A percentile compares a stretch with the other conserved stretches of the same genome.
Evolutionary conservation across 805 yeast genomes (phyloP).

Genomic region (Metschnikowia amazonensis): DNA sequence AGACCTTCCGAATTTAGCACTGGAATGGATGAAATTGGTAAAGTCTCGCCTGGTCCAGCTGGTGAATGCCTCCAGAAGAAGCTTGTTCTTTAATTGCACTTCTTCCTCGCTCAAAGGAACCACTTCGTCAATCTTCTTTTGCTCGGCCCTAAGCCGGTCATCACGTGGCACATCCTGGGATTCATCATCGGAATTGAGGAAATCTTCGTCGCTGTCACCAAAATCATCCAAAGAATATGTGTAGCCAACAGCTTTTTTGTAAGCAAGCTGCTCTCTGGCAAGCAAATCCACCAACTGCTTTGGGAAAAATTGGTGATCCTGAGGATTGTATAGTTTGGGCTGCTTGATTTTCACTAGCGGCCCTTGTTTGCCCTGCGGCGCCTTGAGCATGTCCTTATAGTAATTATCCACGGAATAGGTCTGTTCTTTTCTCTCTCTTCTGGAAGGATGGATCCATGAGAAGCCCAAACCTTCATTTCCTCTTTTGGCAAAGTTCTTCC

Average conservation of each 20-base stretch:
- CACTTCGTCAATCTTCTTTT: conserved; percentile 50
- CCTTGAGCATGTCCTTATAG: conserved; percentile 61
- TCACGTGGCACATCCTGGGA: conserved; percentile 38
- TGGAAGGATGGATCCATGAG: conserved; percentile 71
- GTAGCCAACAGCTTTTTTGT: conserved; percentile 56
- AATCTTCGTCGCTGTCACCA: conserved; percentile 52
- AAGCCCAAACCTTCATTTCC: conserved; percentile 34
- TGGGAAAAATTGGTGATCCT: conserved; percentile 74
- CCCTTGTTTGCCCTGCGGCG: conserved; percentile 20
- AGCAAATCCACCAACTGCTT: conserved; percentile 48
- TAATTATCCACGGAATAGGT: conserved; percentile 74
- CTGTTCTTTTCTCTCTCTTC: conserved; percentile 74
- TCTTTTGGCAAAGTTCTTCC: conserved; percentile 70
- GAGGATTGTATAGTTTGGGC: conserved; percentile 51
- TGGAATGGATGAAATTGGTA: conserved; percentile 63
- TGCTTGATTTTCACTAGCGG: conserved; percentile 14
- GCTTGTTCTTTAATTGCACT: conserved; percentile 46
- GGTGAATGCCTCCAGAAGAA: conserved; percentile 55
- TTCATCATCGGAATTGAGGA: conserved; percentile 36
- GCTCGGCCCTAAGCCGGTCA: conserved; percentile 45
- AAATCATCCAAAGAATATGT: conserved; percentile 58
- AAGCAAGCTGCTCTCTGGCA: conserved; percentile 62
- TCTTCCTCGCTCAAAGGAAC: conserved; percentile 65
- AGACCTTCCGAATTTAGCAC: conserved; percentile 63
- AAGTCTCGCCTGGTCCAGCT: conserved; percentile 76